A percentile compares a stretch with the other conserved stretches of the same genome.
These are phyloP conservation scores for Symbiotaphrina buchneri DNA, from an alignment of 495 filamentous ascomycete species.

Conservation along the genomic window DNA sequence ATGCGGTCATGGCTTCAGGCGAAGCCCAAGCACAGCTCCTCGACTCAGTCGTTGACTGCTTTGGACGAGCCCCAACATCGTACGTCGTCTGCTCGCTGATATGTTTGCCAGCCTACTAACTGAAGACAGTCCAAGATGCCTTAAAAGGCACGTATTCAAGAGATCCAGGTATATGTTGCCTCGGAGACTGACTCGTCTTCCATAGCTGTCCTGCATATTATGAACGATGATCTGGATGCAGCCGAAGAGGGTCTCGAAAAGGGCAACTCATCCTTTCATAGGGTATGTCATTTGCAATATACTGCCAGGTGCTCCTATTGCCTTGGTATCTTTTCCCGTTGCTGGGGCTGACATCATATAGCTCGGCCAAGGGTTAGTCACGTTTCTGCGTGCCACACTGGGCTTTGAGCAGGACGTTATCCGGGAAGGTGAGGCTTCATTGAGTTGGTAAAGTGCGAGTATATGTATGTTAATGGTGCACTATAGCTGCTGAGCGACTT, in stretches of 20 bases:
- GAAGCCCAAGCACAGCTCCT: slow-evolving; percentile 20
- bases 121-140: slow-evolving; percentile 33
- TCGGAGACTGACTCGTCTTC: not conserved
- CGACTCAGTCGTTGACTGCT: slow-evolving; percentile 34
- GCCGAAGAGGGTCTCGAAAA: slow-evolving; percentile 54
- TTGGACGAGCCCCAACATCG: slow-evolving; percentile 34
- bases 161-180: not conserved
- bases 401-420: slow-evolving; percentile 94
- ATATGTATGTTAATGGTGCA: slow-evolving; percentile 5
- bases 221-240: slow-evolving; percentile 82
- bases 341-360: slow-evolving; percentile 14
- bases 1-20: slow-evolving; percentile 30
- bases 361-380: slow-evolving; percentile 59
- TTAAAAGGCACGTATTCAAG: slow-evolving; percentile 25
- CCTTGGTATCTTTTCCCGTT: slow-evolving; percentile 1
- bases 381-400: slow-evolving; percentile 67
- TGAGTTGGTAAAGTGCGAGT: not conserved
- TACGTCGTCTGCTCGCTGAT: slow-evolving; percentile 14
- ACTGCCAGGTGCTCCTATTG: not conserved
- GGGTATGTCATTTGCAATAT: slow-evolving; percentile 19
- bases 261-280: slow-evolving; percentile 75
- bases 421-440: slow-evolving; percentile 36
- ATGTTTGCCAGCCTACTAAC: not conserved
- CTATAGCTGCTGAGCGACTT: slow-evolving; percentile 42
- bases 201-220: slow-evolving; percentile 34